Evolutionary conservation across 2,329 filamentous ascomycete species (phyloP).

Genomic region (Verticillium dahliae): DNA sequence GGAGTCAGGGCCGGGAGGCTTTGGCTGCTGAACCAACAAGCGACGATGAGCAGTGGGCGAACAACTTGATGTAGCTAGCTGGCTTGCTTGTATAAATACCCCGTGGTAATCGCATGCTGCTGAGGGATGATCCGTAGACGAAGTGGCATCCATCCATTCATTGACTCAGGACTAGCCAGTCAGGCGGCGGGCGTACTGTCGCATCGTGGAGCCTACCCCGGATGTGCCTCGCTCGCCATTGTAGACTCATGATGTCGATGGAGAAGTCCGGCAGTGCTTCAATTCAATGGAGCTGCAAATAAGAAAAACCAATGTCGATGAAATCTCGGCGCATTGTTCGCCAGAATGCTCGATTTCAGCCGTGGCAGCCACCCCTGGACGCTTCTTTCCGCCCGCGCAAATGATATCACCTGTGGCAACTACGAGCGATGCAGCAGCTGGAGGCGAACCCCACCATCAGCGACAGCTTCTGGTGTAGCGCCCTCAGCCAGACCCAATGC

Average conservation of each 20-base stretch:
- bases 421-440: not conserved
- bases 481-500: not conserved
- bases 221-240: too few relatives aligned
- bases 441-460: not conserved
- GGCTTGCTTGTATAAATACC: not conserved
- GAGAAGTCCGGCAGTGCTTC: too few relatives aligned
- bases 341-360: too few relatives aligned
- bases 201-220: too few relatives aligned
- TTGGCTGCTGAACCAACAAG: slow-evolving; percentile 7
- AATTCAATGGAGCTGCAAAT: not conserved
- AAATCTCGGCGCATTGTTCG: too few relatives aligned
- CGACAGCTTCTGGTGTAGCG: not conserved
- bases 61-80: slow-evolving; percentile 6
- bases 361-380: too few relatives aligned
- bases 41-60: slow-evolving; percentile 11
- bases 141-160: too few relatives aligned
- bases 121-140: too few relatives aligned
- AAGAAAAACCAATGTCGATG: too few relatives aligned
- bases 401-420: not conserved
- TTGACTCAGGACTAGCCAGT: too few relatives aligned
- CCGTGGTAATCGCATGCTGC: not conserved
- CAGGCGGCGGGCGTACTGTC: too few relatives aligned
- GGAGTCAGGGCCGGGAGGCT: slow-evolving; percentile 4
- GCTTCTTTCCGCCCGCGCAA: not conserved
- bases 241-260: too few relatives aligned